Percentiles rank a stretch among this genome's conserved stretches.
Conservation (phyloP, 75 land plant genomes). For the Chamaecyparis obtusa region DNA sequence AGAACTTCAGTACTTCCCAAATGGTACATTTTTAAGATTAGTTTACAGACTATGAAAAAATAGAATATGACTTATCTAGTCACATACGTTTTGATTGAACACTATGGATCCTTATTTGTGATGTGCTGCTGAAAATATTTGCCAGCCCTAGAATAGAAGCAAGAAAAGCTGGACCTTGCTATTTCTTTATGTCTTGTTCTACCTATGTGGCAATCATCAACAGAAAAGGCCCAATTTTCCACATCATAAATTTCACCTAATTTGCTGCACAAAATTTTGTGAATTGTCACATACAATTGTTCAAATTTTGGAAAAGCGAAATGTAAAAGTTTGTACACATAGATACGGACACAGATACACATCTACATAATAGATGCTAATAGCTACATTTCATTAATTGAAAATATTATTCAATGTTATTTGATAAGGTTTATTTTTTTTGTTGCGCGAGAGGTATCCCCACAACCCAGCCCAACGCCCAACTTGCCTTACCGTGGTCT, state of each 20-base stretch:
- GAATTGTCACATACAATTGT: no score
- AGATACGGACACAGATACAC: no score
- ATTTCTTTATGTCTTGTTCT: background rate
- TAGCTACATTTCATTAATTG: no score
- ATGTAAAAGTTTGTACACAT: no score
- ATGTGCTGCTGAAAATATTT: background rate
- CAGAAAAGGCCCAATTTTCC: background rate
- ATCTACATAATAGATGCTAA: no score
- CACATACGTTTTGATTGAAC: background rate
- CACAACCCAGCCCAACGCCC: no score
- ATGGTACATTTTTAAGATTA: background rate
- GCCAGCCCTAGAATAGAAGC: background rate
- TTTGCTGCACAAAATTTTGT: no score
- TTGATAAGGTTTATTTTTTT: no score
- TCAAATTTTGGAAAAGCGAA: no score
- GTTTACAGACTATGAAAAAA: background rate
- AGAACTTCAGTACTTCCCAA: conserved; percentile 4
- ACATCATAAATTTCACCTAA: background rate
- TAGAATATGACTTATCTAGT: background rate
- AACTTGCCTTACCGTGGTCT: no score
- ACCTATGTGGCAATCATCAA: background rate
- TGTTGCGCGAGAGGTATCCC: no score
- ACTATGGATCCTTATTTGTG: background rate
- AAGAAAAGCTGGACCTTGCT: background rate
- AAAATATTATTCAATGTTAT: no score